These are phyloP conservation scores for Aschersonia sp. DNA, from an alignment of 2,329 filamentous ascomycete genomes.

Conservation along the genomic window DNA sequence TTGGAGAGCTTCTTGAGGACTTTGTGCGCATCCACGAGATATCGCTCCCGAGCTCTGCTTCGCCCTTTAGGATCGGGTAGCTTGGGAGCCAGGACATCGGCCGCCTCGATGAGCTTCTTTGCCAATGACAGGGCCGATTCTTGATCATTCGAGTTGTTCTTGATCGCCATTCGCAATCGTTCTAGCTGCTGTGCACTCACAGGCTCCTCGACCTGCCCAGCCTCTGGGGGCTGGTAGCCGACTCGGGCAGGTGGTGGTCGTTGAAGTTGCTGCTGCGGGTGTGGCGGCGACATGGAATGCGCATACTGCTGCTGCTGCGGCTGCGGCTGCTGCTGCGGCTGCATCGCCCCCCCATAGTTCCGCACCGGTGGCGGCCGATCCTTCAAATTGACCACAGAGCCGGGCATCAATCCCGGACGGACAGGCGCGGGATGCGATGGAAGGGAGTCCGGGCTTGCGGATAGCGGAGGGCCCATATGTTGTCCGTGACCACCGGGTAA, in stretches of 20 bases:
- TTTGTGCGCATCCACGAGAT: conserved; percentile 75
- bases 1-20: conserved; percentile 75
- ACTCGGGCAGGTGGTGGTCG: not conserved
- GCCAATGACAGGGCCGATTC: conserved; percentile 58
- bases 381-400: conserved; percentile 39
- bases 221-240: conserved; percentile 1
- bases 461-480: conserved; percentile 14
- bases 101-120: conserved; percentile 75
- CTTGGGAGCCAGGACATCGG: conserved; percentile 53
- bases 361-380: conserved; percentile 44
- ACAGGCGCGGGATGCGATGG: conserved; percentile 49
- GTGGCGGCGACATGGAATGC: conserved; percentile 10
- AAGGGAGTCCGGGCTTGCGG: conserved; percentile 27
- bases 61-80: conserved; percentile 57
- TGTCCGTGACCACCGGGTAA: conserved; percentile 4
- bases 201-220: conserved; percentile 16
- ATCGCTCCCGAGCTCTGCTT: conserved; percentile 66
- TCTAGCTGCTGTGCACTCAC: conserved; percentile 73
- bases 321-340: conserved; percentile 13
- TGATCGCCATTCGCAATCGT: conserved; percentile 52
- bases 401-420: conserved; percentile 46
- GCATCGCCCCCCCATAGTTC: conserved; percentile 35
- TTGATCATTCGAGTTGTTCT: conserved; percentile 58
- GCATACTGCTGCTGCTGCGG: conserved; percentile 9
- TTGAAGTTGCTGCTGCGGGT: conserved; percentile 10